Base-by-base conservation (phyloP, 176 grass and related monocot species). In the Microstegium vimineum region DNA sequence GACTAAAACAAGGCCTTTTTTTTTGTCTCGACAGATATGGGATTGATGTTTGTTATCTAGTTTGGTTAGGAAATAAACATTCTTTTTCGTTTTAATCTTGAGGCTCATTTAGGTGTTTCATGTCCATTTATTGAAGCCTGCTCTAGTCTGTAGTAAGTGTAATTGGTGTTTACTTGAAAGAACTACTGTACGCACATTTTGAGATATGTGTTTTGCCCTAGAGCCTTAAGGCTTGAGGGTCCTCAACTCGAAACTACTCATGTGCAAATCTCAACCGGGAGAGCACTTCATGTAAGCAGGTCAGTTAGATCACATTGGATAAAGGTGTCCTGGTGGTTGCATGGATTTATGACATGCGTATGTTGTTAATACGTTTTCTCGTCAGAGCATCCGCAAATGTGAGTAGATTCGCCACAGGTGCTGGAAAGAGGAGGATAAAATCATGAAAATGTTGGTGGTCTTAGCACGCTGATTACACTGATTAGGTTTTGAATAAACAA, bases 41-140 rank as follows among this genome's bases (percentile, higher is more conserved):
- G 74, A 25, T 74, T 66, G 45, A 61, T 84, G 81, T 72, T 89
- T 86, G 65, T 70, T 89, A 41, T 86, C 37, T 81, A 83, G 71
- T 80, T 41, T 86, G 45, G 54, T 92, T 77, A 87, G 77, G 80
- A 81, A 92, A 92, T 89, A 92, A 89, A 86, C 36, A 43, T 73
- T 49, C 63, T 63, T 80, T 80, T 66, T 57, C 8, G 9, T 59
- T 35, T 72, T 46, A 5, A 23, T 57, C n/a, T 42, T 79, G 74
- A 87, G 62, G 68, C n/a, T n/a, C n/a, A n/a, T n/a, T 78, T 86
- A 90, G 66, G 66, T 75, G 62, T 61, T 83, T 74, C 38, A 72
- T n/a, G 61, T 23, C 62, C 20, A 63, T 83, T 63, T 36, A 34
- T 75, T 68, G 9, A 62, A 86, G 88, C 61, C 47, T 78, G 34